Conservation (phyloP, 371 early-diverging fungal genomes). For the Saksenaea vasiformis region DNA sequence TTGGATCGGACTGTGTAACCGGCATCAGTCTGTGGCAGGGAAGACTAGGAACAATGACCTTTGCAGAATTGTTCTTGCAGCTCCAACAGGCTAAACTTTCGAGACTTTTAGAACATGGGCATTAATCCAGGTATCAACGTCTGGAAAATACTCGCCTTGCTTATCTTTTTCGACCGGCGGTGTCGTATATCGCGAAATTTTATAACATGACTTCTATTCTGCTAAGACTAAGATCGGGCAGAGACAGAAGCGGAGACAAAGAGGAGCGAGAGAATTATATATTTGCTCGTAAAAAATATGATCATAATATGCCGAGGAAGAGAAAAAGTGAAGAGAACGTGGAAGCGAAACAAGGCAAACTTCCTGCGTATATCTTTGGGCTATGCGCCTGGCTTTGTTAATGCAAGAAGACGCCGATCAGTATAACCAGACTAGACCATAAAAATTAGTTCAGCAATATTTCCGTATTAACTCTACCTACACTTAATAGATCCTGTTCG, state of each 20-base stretch:
- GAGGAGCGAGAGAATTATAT: background rate
- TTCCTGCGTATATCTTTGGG: background rate
- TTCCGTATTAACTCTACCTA: conserved; percentile 10
- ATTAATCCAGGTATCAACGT: too few relatives aligned
- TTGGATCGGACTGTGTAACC: too few relatives aligned
- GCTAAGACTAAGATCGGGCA: too few relatives aligned
- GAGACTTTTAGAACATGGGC: too few relatives aligned
- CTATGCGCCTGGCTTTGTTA: conserved; percentile 23
- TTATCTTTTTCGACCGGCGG: too few relatives aligned
- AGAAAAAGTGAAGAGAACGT: background rate
- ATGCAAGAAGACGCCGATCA: conserved; percentile 42
- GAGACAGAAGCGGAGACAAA: background rate
- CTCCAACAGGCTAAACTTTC: too few relatives aligned
- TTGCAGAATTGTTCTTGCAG: too few relatives aligned
- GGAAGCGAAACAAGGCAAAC: background rate
- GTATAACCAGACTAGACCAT: conserved; percentile 45
- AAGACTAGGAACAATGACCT: too few relatives aligned
- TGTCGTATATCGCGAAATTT: too few relatives aligned
- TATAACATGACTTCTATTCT: too few relatives aligned
- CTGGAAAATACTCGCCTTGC: too few relatives aligned
- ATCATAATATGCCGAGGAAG: background rate
- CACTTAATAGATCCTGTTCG: conserved; percentile 29
- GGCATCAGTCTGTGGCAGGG: too few relatives aligned
- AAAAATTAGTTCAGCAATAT: background rate
- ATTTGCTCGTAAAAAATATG: background rate